A percentile compares a stretch with the other conserved stretches of the same genome.
These are phyloP conservation scores for Polychytrium aggregatum DNA, from an alignment of 192 early-diverging fungal species.

Conservation along the genomic window DNA sequence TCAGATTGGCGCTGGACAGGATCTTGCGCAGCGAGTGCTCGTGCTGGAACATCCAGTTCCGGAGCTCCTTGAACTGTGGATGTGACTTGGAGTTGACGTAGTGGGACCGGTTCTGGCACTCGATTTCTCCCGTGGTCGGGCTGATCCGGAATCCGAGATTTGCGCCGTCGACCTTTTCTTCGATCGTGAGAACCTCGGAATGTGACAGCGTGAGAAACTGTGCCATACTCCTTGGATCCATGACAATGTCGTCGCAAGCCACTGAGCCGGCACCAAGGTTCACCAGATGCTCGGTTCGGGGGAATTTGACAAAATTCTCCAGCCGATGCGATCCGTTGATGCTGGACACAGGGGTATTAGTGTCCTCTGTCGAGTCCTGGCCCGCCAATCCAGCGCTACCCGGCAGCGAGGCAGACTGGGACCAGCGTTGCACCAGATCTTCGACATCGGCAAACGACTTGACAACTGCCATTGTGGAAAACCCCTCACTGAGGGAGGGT, in stretches of 20 bases:
- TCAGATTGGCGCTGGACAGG: slow-evolving; percentile 5
- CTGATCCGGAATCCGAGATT: slow-evolving; percentile 28
- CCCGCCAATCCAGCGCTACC: neutral
- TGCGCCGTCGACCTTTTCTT: slow-evolving; percentile 41
- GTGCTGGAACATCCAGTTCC: slow-evolving; percentile 17
- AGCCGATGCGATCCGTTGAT: too few species aligned
- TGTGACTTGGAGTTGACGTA: slow-evolving; percentile 17
- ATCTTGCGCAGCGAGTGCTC: slow-evolving; percentile 9
- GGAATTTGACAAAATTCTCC: too few species aligned
- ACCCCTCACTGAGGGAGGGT: slow-evolving; percentile 7
- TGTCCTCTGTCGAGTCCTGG: neutral
- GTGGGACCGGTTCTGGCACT: slow-evolving; percentile 38
- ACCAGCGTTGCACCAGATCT: too few species aligned
- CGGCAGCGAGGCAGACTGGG: neutral
- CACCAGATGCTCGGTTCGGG: slow-evolving; percentile 31
- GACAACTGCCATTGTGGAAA: slow-evolving; percentile 4
- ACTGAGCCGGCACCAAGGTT: too few species aligned
- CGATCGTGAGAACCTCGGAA: too few species aligned
- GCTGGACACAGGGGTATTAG: neutral
- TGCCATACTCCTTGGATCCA: too few species aligned
- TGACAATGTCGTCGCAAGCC: too few species aligned
- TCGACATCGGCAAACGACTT: too few species aligned
- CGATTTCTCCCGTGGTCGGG: too few species aligned
- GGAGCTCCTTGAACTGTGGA: slow-evolving; percentile 18
- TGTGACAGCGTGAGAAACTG: too few species aligned